Base-by-base conservation (phyloP, 2,329 filamentous ascomycete genomes). In the Eutypa lata region DNA sequence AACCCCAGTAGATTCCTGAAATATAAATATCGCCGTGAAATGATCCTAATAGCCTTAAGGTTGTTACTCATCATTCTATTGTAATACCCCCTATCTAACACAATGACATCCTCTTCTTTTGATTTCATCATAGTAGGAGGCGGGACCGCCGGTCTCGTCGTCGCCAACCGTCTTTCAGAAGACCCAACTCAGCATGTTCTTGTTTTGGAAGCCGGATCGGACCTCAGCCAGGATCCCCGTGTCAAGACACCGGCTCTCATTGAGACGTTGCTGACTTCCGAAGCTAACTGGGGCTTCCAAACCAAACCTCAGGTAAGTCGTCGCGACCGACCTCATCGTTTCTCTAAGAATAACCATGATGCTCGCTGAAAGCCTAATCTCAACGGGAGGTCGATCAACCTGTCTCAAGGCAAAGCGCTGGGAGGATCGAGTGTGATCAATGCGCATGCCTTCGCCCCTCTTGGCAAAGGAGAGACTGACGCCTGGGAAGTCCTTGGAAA, bases 381-480 rank as follows among this genome's bases (percentile, higher is more conserved):
- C 2, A 44, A 55, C 1, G 55, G 55, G 4, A 51, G 60, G 47
- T 42, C 51, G 4, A 43, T 64, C 11, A 33, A 11, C 18, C 2
- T 64, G 4, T 49, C 47, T 19, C 61, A 64, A 33, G 61, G 60
- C 11, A 60, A 58, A 19, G 42, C 50, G 2, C 51, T 64, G 16
- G 61, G 61, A 1, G 61, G 59, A 10, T 61, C 59, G 0, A 61
- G 58, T 47, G 54, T 51, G 13, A 58, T 64, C 2, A 61, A 62
- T 46, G 55, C 53, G 0, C 57, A 58, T 2, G 51, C 60, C 18
- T 64, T 57, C 40, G 53, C 53, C 1, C 57, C 59, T 21, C 53
- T 55, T 5, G 44, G 54, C 1, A 48, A 52, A 18, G 35, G 24
- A 3, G 10, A 58, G 7, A 48, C 57, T 46, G 56, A 63, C 7